Evolutionary conservation across 768 basidiomycete species (phyloP).

Genomic region (Mrakia frigida): DNA sequence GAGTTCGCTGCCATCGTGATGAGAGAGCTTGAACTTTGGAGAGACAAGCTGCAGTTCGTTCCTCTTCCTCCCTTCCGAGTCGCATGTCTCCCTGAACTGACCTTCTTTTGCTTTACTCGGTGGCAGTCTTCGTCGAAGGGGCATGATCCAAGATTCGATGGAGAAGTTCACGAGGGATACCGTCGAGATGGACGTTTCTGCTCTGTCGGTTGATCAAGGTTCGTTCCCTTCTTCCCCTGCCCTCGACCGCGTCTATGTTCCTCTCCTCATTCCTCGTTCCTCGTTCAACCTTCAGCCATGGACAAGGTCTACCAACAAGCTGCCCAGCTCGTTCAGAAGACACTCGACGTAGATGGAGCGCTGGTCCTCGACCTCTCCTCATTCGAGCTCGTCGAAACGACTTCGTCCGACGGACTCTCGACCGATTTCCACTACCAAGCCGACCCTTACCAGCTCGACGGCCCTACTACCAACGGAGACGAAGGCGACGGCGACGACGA

Average conservation of each 20-base stretch:
- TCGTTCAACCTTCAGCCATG: slow-evolving; percentile 34
- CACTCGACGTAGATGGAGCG: slow-evolving; percentile 86
- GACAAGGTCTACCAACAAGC: slow-evolving; percentile 74
- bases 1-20: slow-evolving; percentile 93
- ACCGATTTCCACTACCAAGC: slow-evolving; percentile 50
- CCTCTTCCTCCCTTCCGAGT: neutral
- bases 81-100: neutral
- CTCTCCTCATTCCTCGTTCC: too few species aligned
- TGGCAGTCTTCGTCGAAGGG: slow-evolving; percentile 66
- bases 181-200: slow-evolving; percentile 69
- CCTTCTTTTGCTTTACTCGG: neutral
- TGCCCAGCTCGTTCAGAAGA: slow-evolving; percentile 78
- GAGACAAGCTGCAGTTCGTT: slow-evolving; percentile 76
- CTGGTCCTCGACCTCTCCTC: slow-evolving; percentile 88
- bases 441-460: slow-evolving; percentile 40
- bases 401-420: slow-evolving; percentile 46
- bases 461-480: neutral
- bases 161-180: slow-evolving; percentile 93
- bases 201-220: slow-evolving; percentile 47
- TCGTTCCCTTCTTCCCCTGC: too few species aligned
- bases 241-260: neutral
- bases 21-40: slow-evolving; percentile 93
- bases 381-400: slow-evolving; percentile 75
- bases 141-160: slow-evolving; percentile 93
- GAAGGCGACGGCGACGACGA: neutral